Base-by-base conservation (phyloP, 1,139 yeast genomes). In the Kodamaea derodonti region DNA sequence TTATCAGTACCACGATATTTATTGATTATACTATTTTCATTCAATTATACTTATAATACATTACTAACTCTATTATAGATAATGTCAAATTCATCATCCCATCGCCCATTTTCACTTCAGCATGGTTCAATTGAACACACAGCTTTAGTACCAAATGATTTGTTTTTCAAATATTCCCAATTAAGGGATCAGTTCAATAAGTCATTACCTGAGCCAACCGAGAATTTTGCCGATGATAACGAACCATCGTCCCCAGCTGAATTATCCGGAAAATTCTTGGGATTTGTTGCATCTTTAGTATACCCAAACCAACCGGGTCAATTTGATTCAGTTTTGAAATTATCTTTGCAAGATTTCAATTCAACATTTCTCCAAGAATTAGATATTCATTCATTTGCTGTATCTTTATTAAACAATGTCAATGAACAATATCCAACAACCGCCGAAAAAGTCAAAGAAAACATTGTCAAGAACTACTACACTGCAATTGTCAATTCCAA, bases 161-260 rank as follows among this genome's bases (percentile, higher is more conserved):
- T 82, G 40, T 84, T 85, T 56, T 78, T 86, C 54, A 77, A 80
- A 51, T 86, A 85, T 55, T 82, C 92, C 41, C 96, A 90, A 64
- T 74, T 94, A 49, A 83, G 86, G 52, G 95, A 88, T 48, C 95
- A 82, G 58, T 92, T 92, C 58, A 67, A 65, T 52, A 84, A 85
- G 56, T 69, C 81, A 26, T 74, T 88, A 48, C 96, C 96, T 15
- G 75, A 72, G 34, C 80, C 83, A 30, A 84, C 96, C 28, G 96
- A 85, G 52, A 94, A 84, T 15, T 80, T 75, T 51, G 92, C 92
- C 33, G 84, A 78, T 40, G 96, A 87, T 49, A 82, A 85, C 43
- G 97, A 87, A 64, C 97, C 97, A 29, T 65, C 90, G 30, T 81
- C 94, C 31, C 81, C 94, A 35, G 82, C 90, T 29, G 98, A 94